A percentile compares a stretch with the other conserved stretches of the same genome.
phyloP scores from a whole-genome alignment of 768 basidiomycete genomes.

The Calocybe indica region DNA sequence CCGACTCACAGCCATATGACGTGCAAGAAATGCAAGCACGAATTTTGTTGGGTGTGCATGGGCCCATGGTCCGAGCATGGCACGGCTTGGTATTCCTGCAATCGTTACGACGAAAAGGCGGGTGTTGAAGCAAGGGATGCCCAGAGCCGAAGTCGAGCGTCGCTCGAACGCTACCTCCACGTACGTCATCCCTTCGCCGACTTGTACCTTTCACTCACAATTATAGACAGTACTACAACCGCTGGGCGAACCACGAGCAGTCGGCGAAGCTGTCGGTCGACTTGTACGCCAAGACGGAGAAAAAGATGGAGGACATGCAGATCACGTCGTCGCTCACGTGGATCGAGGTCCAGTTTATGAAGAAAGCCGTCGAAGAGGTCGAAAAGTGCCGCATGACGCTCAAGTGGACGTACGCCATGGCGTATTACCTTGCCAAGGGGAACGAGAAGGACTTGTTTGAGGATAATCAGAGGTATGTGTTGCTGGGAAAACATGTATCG shows the following conservation, averaged over 20 bases:
- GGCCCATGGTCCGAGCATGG: conserved; percentile 98
- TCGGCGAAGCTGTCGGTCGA: conserved; percentile 95
- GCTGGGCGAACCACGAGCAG: conserved; percentile 99
- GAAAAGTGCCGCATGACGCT: conserved; percentile 90
- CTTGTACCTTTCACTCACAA: conserved; percentile 1
- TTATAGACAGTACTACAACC: conserved; percentile 86
- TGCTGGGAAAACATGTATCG: neutral
- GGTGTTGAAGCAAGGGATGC: conserved; percentile 87
- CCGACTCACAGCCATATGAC: conserved; percentile 86
- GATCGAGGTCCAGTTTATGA: conserved; percentile 99
- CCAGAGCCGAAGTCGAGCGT: conserved; percentile 85
- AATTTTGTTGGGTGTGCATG: conserved; percentile 99
- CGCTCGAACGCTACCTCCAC: conserved; percentile 92
- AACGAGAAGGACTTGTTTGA: conserved; percentile 96
- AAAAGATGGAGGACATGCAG: conserved; percentile 99
- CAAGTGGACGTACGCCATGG: conserved; percentile 99
- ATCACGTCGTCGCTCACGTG: conserved; percentile 86
- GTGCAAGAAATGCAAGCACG: conserved; percentile 98
- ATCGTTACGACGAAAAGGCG: conserved; percentile 91
- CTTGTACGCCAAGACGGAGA: conserved; percentile 92
- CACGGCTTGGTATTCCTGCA: conserved; percentile 97
- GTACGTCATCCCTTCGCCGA: conserved; percentile 39
- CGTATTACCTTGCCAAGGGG: conserved; percentile 86
- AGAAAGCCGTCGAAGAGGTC: conserved; percentile 93
- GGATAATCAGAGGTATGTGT: conserved; percentile 83